These are phyloP conservation scores for Rhizophlyctis rosea DNA, from an alignment of 192 early-diverging fungal species.

Conservation along the genomic window DNA sequence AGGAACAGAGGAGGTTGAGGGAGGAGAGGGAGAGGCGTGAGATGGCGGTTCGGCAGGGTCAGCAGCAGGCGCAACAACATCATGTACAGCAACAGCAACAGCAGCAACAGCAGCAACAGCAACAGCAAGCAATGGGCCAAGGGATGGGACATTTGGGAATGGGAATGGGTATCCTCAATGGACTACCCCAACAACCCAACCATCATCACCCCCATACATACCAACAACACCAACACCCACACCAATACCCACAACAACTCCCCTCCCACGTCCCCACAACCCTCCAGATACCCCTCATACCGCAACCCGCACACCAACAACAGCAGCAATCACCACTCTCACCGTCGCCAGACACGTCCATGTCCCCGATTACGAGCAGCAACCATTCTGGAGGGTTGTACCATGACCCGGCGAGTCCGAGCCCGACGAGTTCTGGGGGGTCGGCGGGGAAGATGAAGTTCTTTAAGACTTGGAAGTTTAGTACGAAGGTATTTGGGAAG, in stretches of 20 bases:
- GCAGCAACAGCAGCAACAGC: background rate
- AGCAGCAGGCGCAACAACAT: background rate
- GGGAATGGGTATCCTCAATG: no score
- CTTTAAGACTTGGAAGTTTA: no score
- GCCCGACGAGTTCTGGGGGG: no score
- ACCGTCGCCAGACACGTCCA: no score
- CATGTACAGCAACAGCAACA: background rate
- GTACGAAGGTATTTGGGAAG: no score
- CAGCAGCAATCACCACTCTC: no score
- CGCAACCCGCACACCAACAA: background rate
- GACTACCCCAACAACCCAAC: background rate
- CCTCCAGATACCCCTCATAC: background rate
- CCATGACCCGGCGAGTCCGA: no score
- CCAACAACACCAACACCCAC: background rate
- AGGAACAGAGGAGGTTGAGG: background rate
- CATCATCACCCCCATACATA: background rate
- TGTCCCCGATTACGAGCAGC: no score
- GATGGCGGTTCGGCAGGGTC: background rate
- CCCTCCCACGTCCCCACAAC: background rate
- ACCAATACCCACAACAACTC: background rate
- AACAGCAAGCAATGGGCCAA: no score
- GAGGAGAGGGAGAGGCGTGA: background rate
- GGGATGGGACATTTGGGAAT: no score
- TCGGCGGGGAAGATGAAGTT: no score
- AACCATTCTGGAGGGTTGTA: no score